Conservation (phyloP, 2,329 filamentous ascomycete genomes). For the Ophiocordyceps camponoti-floridani region DNA sequence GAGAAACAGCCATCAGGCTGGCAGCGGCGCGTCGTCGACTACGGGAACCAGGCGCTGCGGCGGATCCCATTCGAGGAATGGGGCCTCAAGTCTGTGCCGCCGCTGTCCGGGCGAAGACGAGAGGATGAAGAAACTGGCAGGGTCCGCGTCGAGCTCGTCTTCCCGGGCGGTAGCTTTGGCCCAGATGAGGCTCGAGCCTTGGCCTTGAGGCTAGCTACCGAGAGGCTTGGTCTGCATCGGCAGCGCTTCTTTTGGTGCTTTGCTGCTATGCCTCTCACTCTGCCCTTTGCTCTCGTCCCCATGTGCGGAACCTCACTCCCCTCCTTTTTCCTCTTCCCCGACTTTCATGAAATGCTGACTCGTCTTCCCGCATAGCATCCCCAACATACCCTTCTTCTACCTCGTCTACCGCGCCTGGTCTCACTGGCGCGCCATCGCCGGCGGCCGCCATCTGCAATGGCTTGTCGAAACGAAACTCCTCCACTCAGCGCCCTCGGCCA, state of each 20-base stretch:
- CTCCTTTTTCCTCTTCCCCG: not conserved
- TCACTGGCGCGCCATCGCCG: constrained; percentile 72
- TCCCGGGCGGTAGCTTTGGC: constrained; percentile 53
- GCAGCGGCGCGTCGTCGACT: constrained; percentile 73
- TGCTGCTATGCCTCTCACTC: constrained; percentile 63
- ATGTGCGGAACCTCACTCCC: constrained; percentile 40
- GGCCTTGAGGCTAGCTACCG: constrained; percentile 56
- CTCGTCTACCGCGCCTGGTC: constrained; percentile 82
- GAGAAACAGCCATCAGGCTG: constrained; percentile 70
- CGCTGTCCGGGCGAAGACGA: constrained; percentile 49
- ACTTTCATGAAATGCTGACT: not conserved
- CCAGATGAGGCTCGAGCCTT: constrained; percentile 43
- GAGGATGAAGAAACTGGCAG: constrained; percentile 44
- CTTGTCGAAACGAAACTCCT: constrained; percentile 59
- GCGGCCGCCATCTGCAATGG: constrained; percentile 72
- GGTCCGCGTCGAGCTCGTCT: constrained; percentile 56
- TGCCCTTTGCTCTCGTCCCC: constrained; percentile 69
- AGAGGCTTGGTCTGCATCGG: constrained; percentile 63
- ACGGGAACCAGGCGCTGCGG: constrained; percentile 71
- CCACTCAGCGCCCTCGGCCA: constrained; percentile 42
- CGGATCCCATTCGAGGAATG: constrained; percentile 94
- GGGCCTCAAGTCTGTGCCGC: constrained; percentile 87
- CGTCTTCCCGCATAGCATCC: constrained; percentile 37
- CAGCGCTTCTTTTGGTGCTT: constrained; percentile 66
- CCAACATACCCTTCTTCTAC: constrained; percentile 95